Evolutionary conservation across 1,284 basidiomycete genomes (phyloP).

Genomic region (Papiliotrema flavescens): DNA sequence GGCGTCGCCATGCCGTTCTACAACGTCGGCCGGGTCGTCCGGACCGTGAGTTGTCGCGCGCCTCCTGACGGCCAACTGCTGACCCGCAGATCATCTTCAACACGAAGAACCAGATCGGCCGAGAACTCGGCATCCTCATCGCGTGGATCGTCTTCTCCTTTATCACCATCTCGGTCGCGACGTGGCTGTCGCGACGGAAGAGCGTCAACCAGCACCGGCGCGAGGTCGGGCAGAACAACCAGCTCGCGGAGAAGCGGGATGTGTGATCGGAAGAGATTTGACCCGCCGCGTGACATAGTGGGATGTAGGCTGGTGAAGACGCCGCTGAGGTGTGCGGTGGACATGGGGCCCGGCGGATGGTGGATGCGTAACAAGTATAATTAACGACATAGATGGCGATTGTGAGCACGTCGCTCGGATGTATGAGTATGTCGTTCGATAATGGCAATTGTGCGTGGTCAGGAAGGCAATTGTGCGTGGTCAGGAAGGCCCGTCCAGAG

Average conservation of each 20-base stretch:
- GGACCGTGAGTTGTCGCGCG: constrained; percentile 46
- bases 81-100: constrained; percentile 57
- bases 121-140: constrained; percentile 53
- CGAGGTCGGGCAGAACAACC: background rate
- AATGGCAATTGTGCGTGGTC: too few species aligned
- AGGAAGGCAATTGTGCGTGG: too few species aligned
- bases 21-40: constrained; percentile 59
- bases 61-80: constrained; percentile 1
- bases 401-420: too few species aligned
- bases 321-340: too few species aligned
- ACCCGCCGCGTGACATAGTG: too few species aligned
- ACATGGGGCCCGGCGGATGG: too few species aligned
- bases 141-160: constrained; percentile 51
- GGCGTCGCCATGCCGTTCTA: constrained; percentile 65
- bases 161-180: constrained; percentile 50
- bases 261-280: too few species aligned
- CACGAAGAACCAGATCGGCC: constrained; percentile 58
- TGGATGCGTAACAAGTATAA: too few species aligned
- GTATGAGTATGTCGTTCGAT: too few species aligned
- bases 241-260: background rate
- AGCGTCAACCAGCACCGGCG: constrained; percentile 31
- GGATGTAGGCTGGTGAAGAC: too few species aligned
- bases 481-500: too few species aligned
- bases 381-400: too few species aligned
- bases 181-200: constrained; percentile 48